phyloP scores from a whole-genome alignment of 306 rosid genomes.

The Luffa aegyptiaca region DNA sequence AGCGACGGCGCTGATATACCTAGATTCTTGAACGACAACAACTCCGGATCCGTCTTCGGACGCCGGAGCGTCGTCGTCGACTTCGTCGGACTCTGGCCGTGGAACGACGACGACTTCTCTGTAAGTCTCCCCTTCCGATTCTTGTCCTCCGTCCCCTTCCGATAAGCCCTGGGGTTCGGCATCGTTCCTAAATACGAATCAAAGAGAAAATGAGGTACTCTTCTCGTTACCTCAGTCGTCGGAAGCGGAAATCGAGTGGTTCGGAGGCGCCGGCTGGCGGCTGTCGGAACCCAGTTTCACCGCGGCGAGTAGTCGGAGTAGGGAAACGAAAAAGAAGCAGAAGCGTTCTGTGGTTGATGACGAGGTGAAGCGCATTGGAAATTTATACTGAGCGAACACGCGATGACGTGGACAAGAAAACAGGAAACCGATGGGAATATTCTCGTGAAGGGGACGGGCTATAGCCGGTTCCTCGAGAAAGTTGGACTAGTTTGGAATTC shows the following conservation, averaged over 20 bases:
- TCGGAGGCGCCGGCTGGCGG: slow-evolving; percentile 14
- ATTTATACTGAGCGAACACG: not conserved
- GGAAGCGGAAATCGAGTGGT: slow-evolving; percentile 55
- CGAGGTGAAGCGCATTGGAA: not conserved
- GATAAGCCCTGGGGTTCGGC: slow-evolving; percentile 49
- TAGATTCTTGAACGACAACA: slow-evolving; percentile 14
- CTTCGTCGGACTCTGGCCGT: slow-evolving; percentile 13
- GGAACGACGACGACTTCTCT: slow-evolving; percentile 52
- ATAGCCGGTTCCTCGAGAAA: not conserved
- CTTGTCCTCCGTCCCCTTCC: slow-evolving; percentile 34
- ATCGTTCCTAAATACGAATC: slow-evolving; percentile 15
- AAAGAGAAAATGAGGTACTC: not conserved
- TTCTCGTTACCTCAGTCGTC: slow-evolving; percentile 36
- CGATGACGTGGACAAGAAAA: not conserved
- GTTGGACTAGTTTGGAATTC: not conserved
- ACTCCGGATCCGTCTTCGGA: slow-evolving; percentile 62
- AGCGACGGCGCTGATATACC: not conserved
- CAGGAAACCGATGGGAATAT: not conserved
- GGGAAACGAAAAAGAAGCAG: not conserved
- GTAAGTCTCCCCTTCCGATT: slow-evolving; percentile 36
- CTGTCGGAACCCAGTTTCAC: slow-evolving; percentile 38
- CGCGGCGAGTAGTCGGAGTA: slow-evolving; percentile 10
- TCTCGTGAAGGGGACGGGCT: not conserved
- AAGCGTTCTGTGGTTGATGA: not conserved
- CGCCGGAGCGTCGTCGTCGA: slow-evolving; percentile 34